Conservation (phyloP, 192 early-diverging fungal genomes). For the Entomortierella lignicola region DNA sequence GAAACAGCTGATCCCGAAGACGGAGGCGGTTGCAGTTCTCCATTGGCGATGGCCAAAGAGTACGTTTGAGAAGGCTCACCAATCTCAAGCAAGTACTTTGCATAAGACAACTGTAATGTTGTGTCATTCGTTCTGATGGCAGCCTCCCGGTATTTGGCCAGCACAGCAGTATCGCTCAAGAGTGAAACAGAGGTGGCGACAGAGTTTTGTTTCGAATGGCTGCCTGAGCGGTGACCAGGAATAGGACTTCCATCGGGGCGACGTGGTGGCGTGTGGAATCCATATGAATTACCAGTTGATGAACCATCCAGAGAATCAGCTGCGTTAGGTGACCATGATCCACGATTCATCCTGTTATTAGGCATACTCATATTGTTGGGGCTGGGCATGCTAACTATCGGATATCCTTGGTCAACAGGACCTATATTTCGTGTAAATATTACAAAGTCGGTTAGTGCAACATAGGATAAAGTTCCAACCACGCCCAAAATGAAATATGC, state of each 20-base stretch:
- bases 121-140: constrained; percentile 81
- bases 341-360: constrained; percentile 5
- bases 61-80: constrained; percentile 40
- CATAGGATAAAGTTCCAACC: neutral
- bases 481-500: neutral
- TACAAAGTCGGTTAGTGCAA: neutral
- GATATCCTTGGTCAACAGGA: constrained; percentile 16
- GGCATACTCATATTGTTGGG: constrained; percentile 1
- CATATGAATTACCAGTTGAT: constrained; percentile 1
- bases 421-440: constrained; percentile 26
- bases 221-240: constrained; percentile 4
- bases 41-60: neutral
- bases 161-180: constrained; percentile 21
- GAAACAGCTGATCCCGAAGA: constrained; percentile 4
- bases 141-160: constrained; percentile 75
- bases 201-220: constrained; percentile 42
- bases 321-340: constrained; percentile 43
- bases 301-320: constrained; percentile 14
- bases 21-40: neutral
- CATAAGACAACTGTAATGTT: constrained; percentile 78
- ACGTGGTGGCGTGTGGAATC: constrained; percentile 23
- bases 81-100: constrained; percentile 80
- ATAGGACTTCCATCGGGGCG: constrained; percentile 13
- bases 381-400: neutral
- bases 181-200: constrained; percentile 43